Percentiles rank a stretch among this genome's conserved stretches.
phyloP scores from a whole-genome alignment of 2,329 filamentous ascomycete genomes.

The Magnaporthales sp. region DNA sequence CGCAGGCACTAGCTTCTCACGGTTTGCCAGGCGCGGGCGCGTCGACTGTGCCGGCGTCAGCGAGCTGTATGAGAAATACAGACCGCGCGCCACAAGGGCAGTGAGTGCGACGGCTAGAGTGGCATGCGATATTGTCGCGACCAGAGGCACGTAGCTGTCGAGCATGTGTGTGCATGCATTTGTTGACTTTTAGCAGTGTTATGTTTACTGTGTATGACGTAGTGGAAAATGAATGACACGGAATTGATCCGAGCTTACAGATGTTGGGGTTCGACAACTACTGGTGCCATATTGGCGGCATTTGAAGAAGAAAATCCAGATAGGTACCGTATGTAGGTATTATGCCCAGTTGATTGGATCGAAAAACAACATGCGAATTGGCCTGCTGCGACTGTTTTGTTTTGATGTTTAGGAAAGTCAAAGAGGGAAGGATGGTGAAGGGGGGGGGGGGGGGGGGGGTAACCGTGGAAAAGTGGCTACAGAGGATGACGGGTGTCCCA shows the following conservation, averaged over 20 bases:
- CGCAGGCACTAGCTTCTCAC: constrained; percentile 21
- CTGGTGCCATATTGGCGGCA: background rate
- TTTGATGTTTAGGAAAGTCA: background rate
- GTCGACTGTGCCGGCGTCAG: constrained; percentile 26
- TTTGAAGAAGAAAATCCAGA: background rate
- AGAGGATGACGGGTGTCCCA: background rate
- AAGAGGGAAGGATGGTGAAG: background rate
- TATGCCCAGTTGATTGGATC: background rate
- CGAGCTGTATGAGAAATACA: constrained; percentile 25
- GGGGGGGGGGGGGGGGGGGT: no score
- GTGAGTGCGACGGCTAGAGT: constrained; percentile 21
- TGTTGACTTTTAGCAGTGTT: background rate
- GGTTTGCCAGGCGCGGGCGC: constrained; percentile 22
- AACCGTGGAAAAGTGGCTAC: background rate
- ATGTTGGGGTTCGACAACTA: background rate
- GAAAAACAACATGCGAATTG: background rate
- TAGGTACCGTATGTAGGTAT: no score
- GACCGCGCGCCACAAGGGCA: constrained; percentile 21
- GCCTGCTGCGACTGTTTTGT: background rate
- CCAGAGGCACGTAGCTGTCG: constrained; percentile 22
- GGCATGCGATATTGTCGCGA: constrained; percentile 19
- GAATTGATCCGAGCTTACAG: background rate
- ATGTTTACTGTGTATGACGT: background rate
- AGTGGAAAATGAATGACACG: background rate
- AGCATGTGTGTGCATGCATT: background rate